Base-by-base conservation (phyloP, 2,329 filamentous ascomycete genomes). In the Diaporthe amygdali region DNA sequence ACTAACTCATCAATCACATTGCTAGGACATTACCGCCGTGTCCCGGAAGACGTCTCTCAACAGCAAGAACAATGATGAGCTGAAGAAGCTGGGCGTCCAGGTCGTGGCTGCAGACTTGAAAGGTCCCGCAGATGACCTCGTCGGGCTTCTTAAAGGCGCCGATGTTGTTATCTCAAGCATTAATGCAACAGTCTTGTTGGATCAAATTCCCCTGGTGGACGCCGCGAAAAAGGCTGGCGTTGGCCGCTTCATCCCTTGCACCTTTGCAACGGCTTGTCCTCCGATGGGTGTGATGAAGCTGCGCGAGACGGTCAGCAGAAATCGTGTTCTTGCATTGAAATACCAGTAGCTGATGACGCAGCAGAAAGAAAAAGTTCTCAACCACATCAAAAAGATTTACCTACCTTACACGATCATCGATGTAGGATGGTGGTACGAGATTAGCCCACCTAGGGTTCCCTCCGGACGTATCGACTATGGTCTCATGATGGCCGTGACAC, bases 351-450 rank as follows among this genome's bases (percentile, higher is more conserved):
- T 68, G 39, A 68, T 15, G 39, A 5, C 15, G 1, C n/a, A 6
- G n/a, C 32, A 84, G 78, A 90, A 90, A 80, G 85, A 89, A 73
- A 78, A 81, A 2, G 80, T 89, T 15, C 82, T 86, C 75, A 82
- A 86, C 70, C 82, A 86, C 67, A 80, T 89, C 71, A 84, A 85
- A 74, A 78, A 81, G 68, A 75, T 86, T 2, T 78, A 81, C 39
- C 81, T 90, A 1, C 86, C 86, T 0, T 90, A 86, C 78, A 90
- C 88, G 7, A 80, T 88, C 75, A 84, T 90, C 63, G 88, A 90
- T 72, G 83, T 89, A 15, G 88, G 88, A n/a, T 88, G 81, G 80
- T 90, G 88, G 89, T 86, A 88, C 75, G 86, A 89, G 74, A 74
- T 86, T 37, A 79, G 80, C 32, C 37, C 77, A 3, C 79, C 78